phyloP scores from a whole-genome alignment of 768 basidiomycete species.

The Naematelia aurantialba region DNA sequence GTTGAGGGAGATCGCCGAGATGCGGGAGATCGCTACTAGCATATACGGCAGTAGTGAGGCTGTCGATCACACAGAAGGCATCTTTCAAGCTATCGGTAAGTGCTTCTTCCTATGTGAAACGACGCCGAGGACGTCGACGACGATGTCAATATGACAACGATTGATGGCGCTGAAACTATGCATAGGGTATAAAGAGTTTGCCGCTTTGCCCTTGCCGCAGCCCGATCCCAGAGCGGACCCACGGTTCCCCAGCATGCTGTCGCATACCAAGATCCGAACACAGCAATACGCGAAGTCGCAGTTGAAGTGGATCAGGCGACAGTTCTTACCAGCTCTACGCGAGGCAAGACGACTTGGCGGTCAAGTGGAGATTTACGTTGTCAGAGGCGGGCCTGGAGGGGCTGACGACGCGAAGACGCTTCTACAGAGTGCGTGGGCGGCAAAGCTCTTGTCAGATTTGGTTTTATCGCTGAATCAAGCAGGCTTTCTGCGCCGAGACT shows the following conservation, averaged over 20 bases:
- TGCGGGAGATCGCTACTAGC: constrained; percentile 51
- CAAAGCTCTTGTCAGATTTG: background rate
- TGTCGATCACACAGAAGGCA: constrained; percentile 57
- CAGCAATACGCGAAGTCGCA: constrained; percentile 88
- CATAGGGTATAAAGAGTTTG: constrained; percentile 88
- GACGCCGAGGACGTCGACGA: no score
- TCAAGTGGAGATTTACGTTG: constrained; percentile 38
- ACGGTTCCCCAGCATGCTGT: constrained; percentile 60
- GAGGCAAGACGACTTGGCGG: constrained; percentile 54
- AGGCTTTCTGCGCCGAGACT: constrained; percentile 60
- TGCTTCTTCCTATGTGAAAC: background rate
- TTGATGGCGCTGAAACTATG: no score
- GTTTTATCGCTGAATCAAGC: constrained; percentile 45
- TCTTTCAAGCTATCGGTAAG: constrained; percentile 89
- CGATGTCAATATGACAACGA: no score
- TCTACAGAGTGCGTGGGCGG: constrained; percentile 30
- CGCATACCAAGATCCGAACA: constrained; percentile 80
- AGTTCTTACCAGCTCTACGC: constrained; percentile 70
- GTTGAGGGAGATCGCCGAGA: constrained; percentile 66
- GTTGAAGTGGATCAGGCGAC: constrained; percentile 85
- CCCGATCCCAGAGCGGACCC: constrained; percentile 22
- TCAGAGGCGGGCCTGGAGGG: constrained; percentile 55
- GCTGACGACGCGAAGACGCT: constrained; percentile 68
- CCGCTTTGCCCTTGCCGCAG: constrained; percentile 56
- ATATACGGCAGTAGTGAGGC: constrained; percentile 34